phyloP scores from a whole-genome alignment of 1,139 yeast genomes.

The Blastobotrys ciferrii region DNA sequence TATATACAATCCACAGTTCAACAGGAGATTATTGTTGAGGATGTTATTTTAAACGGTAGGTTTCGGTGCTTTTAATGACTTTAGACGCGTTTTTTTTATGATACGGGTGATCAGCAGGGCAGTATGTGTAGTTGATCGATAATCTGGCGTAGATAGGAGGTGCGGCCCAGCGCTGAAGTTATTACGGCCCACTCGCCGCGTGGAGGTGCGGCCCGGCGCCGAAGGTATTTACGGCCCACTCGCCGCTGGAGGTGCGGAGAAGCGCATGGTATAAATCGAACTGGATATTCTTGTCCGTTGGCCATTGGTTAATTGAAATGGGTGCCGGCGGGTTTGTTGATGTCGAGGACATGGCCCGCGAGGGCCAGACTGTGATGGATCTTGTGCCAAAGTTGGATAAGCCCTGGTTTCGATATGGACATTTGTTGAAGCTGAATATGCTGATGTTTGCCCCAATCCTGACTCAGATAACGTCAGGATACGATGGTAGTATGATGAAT shows the following conservation, averaged over 20 bases:
- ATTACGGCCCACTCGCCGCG: not conserved
- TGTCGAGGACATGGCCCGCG: slow-evolving; percentile 14
- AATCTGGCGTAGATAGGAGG: no score
- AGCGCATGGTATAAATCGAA: not conserved
- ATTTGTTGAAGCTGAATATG: slow-evolving; percentile 41
- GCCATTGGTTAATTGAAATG: no score
- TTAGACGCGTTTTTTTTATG: no score
- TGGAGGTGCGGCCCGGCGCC: no score
- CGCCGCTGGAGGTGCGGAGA: not conserved
- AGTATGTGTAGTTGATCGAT: no score
- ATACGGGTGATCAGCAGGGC: no score
- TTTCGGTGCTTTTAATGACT: no score
- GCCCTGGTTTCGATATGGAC: slow-evolving; percentile 39
- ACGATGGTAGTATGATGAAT: slow-evolving; percentile 52
- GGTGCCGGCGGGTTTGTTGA: not conserved
- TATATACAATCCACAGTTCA: no score
- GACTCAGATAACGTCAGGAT: slow-evolving; percentile 50
- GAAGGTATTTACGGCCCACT: not conserved
- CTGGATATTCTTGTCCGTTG: no score
- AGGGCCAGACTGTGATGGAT: slow-evolving; percentile 18
- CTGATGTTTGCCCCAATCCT: slow-evolving; percentile 43
- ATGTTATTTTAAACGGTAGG: no score
- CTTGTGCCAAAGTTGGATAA: slow-evolving; percentile 26
- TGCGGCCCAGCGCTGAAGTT: no score
- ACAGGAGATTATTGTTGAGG: no score